Evolutionary conservation across 805 yeast species (phyloP).

Genomic region (Wickerhamiella sergipiensis): DNA sequence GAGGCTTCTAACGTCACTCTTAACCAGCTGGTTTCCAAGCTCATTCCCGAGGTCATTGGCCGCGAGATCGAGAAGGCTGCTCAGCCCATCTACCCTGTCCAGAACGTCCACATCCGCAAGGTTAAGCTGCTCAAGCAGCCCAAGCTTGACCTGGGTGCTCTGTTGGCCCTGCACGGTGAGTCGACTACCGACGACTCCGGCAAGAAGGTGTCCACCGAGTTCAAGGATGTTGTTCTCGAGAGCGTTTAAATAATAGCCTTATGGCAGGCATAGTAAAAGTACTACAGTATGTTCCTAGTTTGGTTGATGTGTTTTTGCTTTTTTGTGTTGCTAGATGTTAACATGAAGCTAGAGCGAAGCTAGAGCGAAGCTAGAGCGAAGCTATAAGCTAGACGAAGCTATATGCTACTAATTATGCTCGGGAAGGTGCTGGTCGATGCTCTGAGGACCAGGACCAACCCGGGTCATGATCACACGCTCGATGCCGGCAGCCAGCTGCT

Average conservation of each 20-base stretch:
- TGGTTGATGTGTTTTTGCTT: too few species aligned
- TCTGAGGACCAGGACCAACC: constrained; percentile 81
- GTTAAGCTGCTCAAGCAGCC: constrained; percentile 98
- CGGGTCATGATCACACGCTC: constrained; percentile 71
- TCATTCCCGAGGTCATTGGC: constrained; percentile 97
- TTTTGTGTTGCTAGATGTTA: too few species aligned
- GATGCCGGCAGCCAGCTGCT: constrained; percentile 53
- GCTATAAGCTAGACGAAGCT: too few species aligned
- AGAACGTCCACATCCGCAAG: constrained; percentile 97
- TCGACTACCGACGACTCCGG: constrained; percentile 88
- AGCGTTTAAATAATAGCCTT: constrained; percentile 51
- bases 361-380: too few species aligned
- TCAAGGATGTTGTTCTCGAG: constrained; percentile 98
- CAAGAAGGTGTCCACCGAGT: constrained; percentile 82
- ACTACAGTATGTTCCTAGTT: background rate
- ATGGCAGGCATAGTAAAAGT: constrained; percentile 2
- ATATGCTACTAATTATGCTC: background rate
- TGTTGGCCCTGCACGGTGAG: constrained; percentile 97
- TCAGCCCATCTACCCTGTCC: constrained; percentile 90
- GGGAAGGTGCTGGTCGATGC: constrained; percentile 25
- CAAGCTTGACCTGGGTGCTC: constrained; percentile 94
- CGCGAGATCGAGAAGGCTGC: constrained; percentile 97
- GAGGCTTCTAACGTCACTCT: constrained; percentile 91
- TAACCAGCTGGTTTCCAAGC: constrained; percentile 92
- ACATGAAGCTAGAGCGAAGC: too few species aligned